phyloP scores from a whole-genome alignment of 1,139 yeast species.

The Geotrichum europaeum region DNA sequence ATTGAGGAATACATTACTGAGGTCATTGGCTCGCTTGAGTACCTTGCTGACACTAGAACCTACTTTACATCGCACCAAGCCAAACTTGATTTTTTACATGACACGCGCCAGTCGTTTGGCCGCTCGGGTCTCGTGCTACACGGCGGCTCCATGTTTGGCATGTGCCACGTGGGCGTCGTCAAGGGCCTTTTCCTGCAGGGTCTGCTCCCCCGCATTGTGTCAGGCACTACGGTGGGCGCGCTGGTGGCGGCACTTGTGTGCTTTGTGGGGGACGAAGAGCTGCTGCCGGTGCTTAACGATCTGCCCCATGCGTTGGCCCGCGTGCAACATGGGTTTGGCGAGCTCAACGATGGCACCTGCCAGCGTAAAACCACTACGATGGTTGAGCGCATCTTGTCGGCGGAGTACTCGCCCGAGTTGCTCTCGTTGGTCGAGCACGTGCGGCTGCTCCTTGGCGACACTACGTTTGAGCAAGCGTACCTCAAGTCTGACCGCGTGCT shows the following conservation, averaged over 20 bases:
- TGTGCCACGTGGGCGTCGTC: conserved; percentile 89
- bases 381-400: conserved; percentile 38
- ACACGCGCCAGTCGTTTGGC: conserved; percentile 85
- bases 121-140: conserved; percentile 83
- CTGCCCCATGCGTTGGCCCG: conserved; percentile 41
- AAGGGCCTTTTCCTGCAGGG: conserved; percentile 70
- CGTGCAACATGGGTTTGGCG: conserved; percentile 27
- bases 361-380: conserved; percentile 28
- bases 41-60: conserved; percentile 28
- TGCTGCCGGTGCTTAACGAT: conserved; percentile 35
- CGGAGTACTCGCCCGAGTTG: conserved; percentile 83
- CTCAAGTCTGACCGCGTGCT: conserved; percentile 69
- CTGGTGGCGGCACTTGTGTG: conserved; percentile 85
- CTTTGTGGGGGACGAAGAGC: conserved; percentile 53
- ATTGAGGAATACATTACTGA: conserved; percentile 84
- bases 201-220: conserved; percentile 72
- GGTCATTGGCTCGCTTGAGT: conserved; percentile 63
- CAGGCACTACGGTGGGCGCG: conserved; percentile 95
- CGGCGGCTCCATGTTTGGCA: conserved; percentile 90
- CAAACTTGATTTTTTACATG: conserved; percentile 80
- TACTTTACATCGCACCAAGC: conserved; percentile 38
- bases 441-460: conserved; percentile 66
- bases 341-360: conserved; percentile 31
- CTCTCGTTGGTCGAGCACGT: conserved; percentile 74
- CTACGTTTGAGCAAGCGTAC: conserved; percentile 92